Conservation (phyloP, 371 early-diverging fungal genomes). For the Mortierella sp. region DNA sequence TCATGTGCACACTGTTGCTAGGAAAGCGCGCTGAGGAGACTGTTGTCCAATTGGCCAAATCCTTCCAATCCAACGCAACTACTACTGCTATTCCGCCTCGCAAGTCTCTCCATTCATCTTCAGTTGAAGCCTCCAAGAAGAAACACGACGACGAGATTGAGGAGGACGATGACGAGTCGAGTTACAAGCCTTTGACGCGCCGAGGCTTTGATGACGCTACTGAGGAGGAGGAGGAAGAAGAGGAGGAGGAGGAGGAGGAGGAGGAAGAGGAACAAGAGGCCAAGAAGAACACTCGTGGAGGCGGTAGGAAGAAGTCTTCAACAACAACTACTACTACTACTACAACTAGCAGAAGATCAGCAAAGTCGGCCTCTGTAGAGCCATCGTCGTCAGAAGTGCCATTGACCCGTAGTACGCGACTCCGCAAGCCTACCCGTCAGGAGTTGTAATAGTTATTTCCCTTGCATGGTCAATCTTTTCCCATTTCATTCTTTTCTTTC, state of each 20-base stretch:
- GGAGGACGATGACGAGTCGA: neutral
- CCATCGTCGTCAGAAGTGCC: conserved; percentile 5
- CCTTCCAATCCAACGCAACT: conserved; percentile 1
- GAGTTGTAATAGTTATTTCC: conserved; percentile 26
- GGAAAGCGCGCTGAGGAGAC: conserved; percentile 42
- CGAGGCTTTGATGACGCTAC: conserved; percentile 12
- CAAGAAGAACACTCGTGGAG: conserved; percentile 27
- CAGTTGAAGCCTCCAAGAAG: conserved; percentile 18
- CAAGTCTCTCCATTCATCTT: neutral
- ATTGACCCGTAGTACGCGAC: conserved; percentile 30
- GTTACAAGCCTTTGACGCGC: conserved; percentile 3
- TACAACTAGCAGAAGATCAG: neutral
- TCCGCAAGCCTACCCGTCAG: conserved; percentile 39
- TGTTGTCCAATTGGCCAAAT: conserved; percentile 13
- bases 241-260: conserved; percentile 30
- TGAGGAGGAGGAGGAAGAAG: conserved; percentile 18
- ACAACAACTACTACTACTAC: neutral
- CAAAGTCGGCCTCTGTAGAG: conserved; percentile 7
- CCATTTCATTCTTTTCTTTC: neutral
- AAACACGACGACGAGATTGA: conserved; percentile 2
- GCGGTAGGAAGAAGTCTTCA: conserved; percentile 10
- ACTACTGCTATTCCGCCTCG: neutral
- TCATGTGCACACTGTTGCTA: conserved; percentile 45
- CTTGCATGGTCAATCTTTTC: neutral
- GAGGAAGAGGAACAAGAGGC: conserved; percentile 26